Percentiles rank a stretch among this genome's conserved stretches.
phyloP scores from a whole-genome alignment of 2,329 filamentous ascomycete species.

The Hymenoscyphus albidus region DNA sequence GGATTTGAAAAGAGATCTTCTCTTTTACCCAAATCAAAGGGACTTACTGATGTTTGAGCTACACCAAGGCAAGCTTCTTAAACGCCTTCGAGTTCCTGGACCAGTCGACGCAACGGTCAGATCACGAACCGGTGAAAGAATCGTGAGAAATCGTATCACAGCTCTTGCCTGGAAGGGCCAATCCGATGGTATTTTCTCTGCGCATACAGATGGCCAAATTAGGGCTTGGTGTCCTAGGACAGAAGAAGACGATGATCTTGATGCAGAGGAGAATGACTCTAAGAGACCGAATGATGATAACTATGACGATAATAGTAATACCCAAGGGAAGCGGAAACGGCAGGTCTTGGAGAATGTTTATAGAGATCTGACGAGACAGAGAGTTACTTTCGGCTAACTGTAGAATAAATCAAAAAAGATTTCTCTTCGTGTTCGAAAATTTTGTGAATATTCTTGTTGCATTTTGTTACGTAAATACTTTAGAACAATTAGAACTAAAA shows the following conservation, averaged over 20 bases:
- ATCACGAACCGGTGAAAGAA: conserved; percentile 49
- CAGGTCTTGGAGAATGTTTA: conserved; percentile 79
- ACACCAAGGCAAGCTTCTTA: conserved; percentile 69
- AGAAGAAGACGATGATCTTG: conserved; percentile 48
- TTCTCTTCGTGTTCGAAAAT: background rate
- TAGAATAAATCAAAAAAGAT: background rate
- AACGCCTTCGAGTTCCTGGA: conserved; percentile 64
- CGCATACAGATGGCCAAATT: conserved; percentile 80
- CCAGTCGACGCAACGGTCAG: conserved; percentile 47
- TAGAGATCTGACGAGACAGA: conserved; percentile 67
- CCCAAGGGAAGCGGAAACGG: conserved; percentile 62
- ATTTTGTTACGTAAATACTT: background rate
- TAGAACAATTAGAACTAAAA: background rate
- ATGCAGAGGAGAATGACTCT: conserved; percentile 33
- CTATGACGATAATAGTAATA: conserved; percentile 46
- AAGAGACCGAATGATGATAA: conserved; percentile 36
- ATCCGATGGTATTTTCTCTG: conserved; percentile 72
- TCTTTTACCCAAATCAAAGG: conserved; percentile 78
- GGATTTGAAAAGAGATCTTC: conserved; percentile 54
- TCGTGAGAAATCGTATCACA: conserved; percentile 65
- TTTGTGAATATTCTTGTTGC: too few relatives aligned
- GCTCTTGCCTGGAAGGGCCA: conserved; percentile 67
- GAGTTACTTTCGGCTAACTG: conserved; percentile 57
- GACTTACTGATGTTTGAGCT: conserved; percentile 79
- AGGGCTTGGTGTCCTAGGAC: conserved; percentile 68